Evolutionary conservation across 2,329 filamentous ascomycete genomes (phyloP), one percentile per base, ranked within the genome.

Genomic region (Fusarium illudens): DNA sequence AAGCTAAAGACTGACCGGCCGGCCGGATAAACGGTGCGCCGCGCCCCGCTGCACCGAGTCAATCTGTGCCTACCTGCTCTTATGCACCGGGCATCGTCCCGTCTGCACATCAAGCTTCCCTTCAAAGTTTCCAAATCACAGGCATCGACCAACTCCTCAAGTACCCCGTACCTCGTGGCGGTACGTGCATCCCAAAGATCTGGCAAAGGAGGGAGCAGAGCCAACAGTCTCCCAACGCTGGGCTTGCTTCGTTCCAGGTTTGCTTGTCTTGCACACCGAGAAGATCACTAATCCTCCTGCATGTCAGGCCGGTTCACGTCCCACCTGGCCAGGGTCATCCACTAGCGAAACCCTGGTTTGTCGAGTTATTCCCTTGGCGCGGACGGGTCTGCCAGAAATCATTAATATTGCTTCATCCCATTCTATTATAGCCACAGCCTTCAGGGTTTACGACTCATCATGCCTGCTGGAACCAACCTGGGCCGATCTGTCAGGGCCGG

Each of bases 281-380:
- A 37, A 64, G 65, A 73, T 72, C 71, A 73, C 68, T 60, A 73
- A 71, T 73, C 71, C 67, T 67, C 50, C 58, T 59, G 48, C 59
- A 49, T 69, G 60, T 44, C 69, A 71, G 52, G 65, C 59, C 59
- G 54, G 60, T 42, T 62, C 56, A 59, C 54, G 64, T 65, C 58
- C 64, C 66, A 67, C 64, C 49, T 37, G 22, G 29, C 58, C 49
- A 67, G 67, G 59, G 50, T 64, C 29, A 64, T 57, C 44, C 57
- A 54, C 69, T 71, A 65, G 67, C 60, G 34, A 62, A 65, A 59
- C 61, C 67, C 71, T 60, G 54, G 55, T 56, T 34, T 39, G 58
- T 49, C 34, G 42, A 60, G 50, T 62, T 60, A 44, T 57, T 69
- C 64, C 55, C 71, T 64, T 67, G 70, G 60, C 64, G 69, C 57